phyloP scores from a whole-genome alignment of 306 rosid genomes.

The Cotoneaster glaucophyllus region DNA sequence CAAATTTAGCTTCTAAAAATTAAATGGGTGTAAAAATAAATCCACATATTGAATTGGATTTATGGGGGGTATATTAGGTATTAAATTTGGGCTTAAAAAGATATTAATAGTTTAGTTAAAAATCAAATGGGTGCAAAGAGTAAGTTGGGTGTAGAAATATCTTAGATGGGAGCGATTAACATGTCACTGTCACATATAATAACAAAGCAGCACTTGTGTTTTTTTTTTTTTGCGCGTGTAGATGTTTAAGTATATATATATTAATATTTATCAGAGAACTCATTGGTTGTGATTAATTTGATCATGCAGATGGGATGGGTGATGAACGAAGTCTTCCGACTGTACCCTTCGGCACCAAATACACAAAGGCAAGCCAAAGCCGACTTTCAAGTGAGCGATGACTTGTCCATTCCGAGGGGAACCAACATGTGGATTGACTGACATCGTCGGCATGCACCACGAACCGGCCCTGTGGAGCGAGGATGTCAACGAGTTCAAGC shows the following conservation, averaged over 20 bases:
- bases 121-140: too few relatives aligned
- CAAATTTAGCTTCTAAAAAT: too few relatives aligned
- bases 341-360: conserved; percentile 85
- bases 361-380: conserved; percentile 74
- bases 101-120: too few relatives aligned
- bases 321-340: conserved; percentile 69
- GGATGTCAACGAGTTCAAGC: conserved; percentile 65
- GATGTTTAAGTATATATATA: not conserved
- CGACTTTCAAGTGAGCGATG: conserved; percentile 44
- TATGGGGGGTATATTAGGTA: too few relatives aligned
- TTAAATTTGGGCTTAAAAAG: too few relatives aligned
- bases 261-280: not conserved
- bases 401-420: conserved; percentile 56
- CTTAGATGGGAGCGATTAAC: too few relatives aligned
- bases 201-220: not conserved
- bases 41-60: too few relatives aligned
- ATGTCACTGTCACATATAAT: not conserved
- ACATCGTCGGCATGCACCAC: conserved; percentile 75
- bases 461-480: conserved; percentile 61
- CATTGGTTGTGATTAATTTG: not conserved
- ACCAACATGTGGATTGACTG: conserved; percentile 91
- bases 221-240: not conserved
- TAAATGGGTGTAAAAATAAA: too few relatives aligned
- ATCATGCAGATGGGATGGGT: conserved; percentile 84
- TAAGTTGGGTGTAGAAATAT: too few relatives aligned